phyloP scores from a whole-genome alignment of 108 stramenopile genomes.

The Skeletonema potamos region DNA sequence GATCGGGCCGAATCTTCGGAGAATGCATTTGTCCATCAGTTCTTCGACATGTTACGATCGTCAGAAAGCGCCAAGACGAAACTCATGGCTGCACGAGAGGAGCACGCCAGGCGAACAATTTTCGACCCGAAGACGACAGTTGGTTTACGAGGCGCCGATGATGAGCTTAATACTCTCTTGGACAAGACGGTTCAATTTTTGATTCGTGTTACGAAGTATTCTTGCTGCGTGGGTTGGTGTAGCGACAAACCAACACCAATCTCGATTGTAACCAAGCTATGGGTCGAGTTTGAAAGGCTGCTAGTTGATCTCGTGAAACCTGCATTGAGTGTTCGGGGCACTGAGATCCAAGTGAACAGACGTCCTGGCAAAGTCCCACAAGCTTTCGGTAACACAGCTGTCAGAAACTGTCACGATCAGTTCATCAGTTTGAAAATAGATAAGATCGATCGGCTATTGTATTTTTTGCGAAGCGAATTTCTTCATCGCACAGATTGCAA shows the following conservation, averaged over 20 bases:
- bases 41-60: background rate
- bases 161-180: background rate
- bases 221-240: conserved; percentile 34
- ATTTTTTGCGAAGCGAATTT: conserved; percentile 1
- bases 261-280: background rate
- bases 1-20: background rate
- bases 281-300: conserved; percentile 12
- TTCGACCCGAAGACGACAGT: background rate
- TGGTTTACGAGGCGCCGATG: background rate
- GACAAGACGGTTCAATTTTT: conserved; percentile 8
- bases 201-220: conserved; percentile 14
- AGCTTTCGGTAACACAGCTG: conserved; percentile 4
- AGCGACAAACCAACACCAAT: conserved; percentile 17
- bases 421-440: conserved; percentile 17
- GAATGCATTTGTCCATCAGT: background rate
- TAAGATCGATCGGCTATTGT: conserved; percentile 8
- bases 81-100: background rate
- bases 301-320: conserved; percentile 21
- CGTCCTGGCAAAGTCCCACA: conserved; percentile 26
- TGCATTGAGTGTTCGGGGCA: conserved; percentile 9
- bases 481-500: background rate
- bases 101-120: background rate
- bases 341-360: background rate
- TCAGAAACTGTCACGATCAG: conserved; percentile 10
- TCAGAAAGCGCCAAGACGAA: background rate